Evolutionary conservation across 2,329 filamentous ascomycete genomes (phyloP).

Genomic region (Phaeophleospora eucalypticola): DNA sequence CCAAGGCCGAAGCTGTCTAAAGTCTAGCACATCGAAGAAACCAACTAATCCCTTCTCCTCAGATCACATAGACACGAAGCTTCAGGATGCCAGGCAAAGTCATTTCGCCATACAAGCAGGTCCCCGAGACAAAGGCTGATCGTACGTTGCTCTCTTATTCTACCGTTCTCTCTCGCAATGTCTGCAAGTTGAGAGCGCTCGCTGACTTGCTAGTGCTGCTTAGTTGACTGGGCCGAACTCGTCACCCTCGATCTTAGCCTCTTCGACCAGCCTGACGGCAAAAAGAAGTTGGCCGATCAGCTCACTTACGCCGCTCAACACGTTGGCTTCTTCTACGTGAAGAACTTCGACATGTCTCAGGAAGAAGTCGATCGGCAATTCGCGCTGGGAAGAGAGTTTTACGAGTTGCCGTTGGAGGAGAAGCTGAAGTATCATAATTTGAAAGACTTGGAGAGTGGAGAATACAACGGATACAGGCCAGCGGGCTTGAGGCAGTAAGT

Average conservation of each 20-base stretch:
- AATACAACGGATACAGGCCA: slow-evolving; percentile 26
- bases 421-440: slow-evolving; percentile 51
- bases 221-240: slow-evolving; percentile 49
- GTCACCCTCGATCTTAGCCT: slow-evolving; percentile 54
- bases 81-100: slow-evolving; percentile 19
- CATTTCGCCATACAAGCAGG: slow-evolving; percentile 29
- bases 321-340: slow-evolving; percentile 60
- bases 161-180: neutral
- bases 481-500: slow-evolving; percentile 16
- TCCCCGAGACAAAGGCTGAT: slow-evolving; percentile 32
- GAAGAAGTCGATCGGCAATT: slow-evolving; percentile 59
- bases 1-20: too few species aligned
- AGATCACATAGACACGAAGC: too few species aligned
- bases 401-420: slow-evolving; percentile 53
- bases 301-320: slow-evolving; percentile 45
- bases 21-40: too few species aligned
- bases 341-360: slow-evolving; percentile 57
- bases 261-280: slow-evolving; percentile 52
- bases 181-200: too few species aligned
- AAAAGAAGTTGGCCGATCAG: slow-evolving; percentile 50
- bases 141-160: slow-evolving; percentile 8
- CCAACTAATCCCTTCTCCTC: too few species aligned
- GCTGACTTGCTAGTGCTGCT: neutral
- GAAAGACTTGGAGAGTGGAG: slow-evolving; percentile 20
- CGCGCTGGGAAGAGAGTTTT: slow-evolving; percentile 56